Percentiles rank a stretch among this genome's conserved stretches.
Conservation (phyloP, 225 moss, liverwort and hornwort species). For the Sphagnum contortum region DNA sequence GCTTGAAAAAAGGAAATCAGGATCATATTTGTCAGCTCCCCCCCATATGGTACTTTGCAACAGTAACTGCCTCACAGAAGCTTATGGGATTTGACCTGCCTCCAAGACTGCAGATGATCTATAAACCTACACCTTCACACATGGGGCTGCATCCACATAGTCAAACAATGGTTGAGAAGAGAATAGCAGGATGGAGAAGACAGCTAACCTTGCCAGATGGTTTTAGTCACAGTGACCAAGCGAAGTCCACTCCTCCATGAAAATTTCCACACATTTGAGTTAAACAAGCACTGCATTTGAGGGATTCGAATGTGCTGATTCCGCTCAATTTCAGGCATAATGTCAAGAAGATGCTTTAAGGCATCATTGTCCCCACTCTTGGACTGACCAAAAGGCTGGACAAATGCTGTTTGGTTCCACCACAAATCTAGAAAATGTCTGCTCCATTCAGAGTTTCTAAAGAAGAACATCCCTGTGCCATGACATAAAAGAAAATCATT, state of each 20-base stretch:
- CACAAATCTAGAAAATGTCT: conserved; percentile 75
- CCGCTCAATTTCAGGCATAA: conserved; percentile 70
- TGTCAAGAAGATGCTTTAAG: conserved; percentile 56
- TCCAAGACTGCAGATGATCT: too few relatives aligned
- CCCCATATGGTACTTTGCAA: too few relatives aligned
- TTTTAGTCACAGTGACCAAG: conserved; percentile 53
- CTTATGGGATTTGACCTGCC: too few relatives aligned
- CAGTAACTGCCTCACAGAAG: too few relatives aligned
- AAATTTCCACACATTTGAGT: conserved; percentile 97
- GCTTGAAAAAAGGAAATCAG: too few relatives aligned
- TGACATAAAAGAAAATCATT: background rate
- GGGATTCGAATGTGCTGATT: conserved; percentile 78
- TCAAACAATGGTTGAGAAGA: too few relatives aligned
- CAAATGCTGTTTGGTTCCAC: conserved; percentile 91
- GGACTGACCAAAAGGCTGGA: conserved; percentile 82
- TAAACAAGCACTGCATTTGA: conserved; percentile 92
- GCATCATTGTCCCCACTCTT: conserved; percentile 97
- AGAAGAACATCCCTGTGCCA: conserved; percentile 88
- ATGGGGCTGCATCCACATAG: too few relatives aligned
- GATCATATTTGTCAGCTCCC: too few relatives aligned
- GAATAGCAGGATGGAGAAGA: too few relatives aligned
- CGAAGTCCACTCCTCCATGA: conserved; percentile 80
- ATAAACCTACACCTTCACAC: too few relatives aligned
- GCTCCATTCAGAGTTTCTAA: conserved; percentile 94
- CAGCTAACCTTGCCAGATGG: conserved; percentile 74